Percentiles rank a stretch among this genome's conserved stretches.
Conservation (phyloP, 495 filamentous ascomycete species). For the Penicillium samsonianum region DNA sequence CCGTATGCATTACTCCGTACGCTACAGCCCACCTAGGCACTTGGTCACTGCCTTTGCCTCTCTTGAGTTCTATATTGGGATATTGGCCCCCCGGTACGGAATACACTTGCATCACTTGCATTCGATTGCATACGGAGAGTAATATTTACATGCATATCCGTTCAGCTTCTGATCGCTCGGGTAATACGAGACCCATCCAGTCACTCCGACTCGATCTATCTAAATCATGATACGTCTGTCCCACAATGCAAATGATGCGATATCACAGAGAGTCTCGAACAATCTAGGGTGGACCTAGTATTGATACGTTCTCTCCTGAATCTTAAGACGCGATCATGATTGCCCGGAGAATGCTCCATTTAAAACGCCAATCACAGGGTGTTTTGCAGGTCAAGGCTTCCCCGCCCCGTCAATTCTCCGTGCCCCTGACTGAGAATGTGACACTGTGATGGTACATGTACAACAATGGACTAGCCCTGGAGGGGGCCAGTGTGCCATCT, state of each 20-base stretch:
- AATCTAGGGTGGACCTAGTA: not conserved
- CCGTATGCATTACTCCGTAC: too few relatives aligned
- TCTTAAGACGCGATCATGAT: not conserved
- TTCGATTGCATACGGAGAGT: not conserved
- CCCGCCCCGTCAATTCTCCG: constrained; percentile 10
- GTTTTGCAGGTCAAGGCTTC: not conserved
- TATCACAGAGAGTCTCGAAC: constrained; percentile 2
- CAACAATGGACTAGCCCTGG: not conserved
- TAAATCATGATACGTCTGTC: not conserved
- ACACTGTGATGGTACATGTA: not conserved
- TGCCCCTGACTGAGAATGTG: constrained; percentile 3
- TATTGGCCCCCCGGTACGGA: not conserved
- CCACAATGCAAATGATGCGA: not conserved
- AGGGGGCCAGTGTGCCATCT: not conserved
- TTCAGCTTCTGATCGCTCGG: not conserved
- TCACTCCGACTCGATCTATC: constrained; percentile 2
- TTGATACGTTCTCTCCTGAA: not conserved
- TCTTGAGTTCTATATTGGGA: constrained; percentile 6
- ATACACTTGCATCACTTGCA: not conserved
- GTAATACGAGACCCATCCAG: constrained; percentile 2
- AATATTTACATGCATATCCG: not conserved
- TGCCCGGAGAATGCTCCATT: not conserved
- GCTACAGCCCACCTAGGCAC: too few relatives aligned
- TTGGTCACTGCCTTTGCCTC: not conserved
- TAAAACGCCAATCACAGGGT: constrained; percentile 1